These are phyloP conservation scores for Metschnikowia shivogae DNA, from an alignment of 805 yeast species.

Conservation along the genomic window DNA sequence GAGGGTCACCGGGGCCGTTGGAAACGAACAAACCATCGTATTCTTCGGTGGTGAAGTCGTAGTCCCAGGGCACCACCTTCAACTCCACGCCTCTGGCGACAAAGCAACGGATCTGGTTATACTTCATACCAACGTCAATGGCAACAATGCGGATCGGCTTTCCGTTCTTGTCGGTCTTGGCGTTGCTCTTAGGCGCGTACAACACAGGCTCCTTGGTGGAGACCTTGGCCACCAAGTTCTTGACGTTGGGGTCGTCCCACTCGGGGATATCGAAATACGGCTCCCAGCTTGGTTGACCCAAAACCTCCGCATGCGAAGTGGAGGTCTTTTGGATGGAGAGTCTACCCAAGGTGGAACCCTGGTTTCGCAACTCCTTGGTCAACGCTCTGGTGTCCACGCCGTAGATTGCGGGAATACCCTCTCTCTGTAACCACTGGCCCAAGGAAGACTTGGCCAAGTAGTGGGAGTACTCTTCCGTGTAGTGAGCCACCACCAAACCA, in stretches of 20 bases:
- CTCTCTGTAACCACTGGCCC: constrained; percentile 88
- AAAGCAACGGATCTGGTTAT: constrained; percentile 95
- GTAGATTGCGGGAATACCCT: constrained; percentile 91
- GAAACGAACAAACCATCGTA: constrained; percentile 95
- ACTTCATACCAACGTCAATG: constrained; percentile 97
- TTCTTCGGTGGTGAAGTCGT: constrained; percentile 73
- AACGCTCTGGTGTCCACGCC: constrained; percentile 97
- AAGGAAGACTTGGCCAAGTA: constrained; percentile 88
- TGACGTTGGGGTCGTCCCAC: constrained; percentile 89
- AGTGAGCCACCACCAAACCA: constrained; percentile 94
- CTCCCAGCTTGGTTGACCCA: constrained; percentile 49
- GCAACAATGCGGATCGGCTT: constrained; percentile 79
- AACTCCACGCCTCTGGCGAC: constrained; percentile 94
- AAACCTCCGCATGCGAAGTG: constrained; percentile 27
- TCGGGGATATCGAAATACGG: constrained; percentile 68
- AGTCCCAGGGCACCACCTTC: constrained; percentile 93
- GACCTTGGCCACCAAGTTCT: constrained; percentile 89
- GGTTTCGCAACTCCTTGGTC: constrained; percentile 87
- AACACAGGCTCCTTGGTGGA: constrained; percentile 72
- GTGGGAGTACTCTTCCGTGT: constrained; percentile 94
- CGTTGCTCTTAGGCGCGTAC: constrained; percentile 64
- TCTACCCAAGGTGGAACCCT: constrained; percentile 92
- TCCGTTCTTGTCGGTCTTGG: constrained; percentile 61
- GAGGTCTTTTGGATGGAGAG: constrained; percentile 55
- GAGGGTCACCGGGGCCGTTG: constrained; percentile 99